Percentiles rank a stretch among this genome's conserved stretches.
Conservation (phyloP, 2,329 filamentous ascomycete genomes). For the Periconia macrospinosa region DNA sequence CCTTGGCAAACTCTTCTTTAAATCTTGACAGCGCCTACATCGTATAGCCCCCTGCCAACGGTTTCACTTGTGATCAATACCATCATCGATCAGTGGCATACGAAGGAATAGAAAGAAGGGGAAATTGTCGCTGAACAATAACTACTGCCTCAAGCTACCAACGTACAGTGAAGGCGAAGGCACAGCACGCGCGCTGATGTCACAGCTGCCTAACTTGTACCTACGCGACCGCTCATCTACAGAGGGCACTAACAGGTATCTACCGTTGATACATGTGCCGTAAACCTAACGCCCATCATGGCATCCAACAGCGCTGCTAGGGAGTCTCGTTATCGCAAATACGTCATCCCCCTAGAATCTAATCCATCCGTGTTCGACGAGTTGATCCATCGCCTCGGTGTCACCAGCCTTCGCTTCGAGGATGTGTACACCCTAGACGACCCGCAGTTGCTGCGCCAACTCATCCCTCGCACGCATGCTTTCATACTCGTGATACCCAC, state of each 20-base stretch:
- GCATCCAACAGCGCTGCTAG: neutral
- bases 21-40: neutral
- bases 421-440: conserved; percentile 89
- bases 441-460: conserved; percentile 74
- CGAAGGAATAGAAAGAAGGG: too few relatives aligned
- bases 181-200: too few relatives aligned
- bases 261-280: too few relatives aligned
- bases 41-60: too few relatives aligned
- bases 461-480: conserved; percentile 81
- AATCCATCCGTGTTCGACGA: conserved; percentile 88
- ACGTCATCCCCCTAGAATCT: conserved; percentile 53
- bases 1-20: neutral
- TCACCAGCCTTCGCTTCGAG: conserved; percentile 68
- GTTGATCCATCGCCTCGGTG: conserved; percentile 80
- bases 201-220: too few relatives aligned
- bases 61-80: too few relatives aligned
- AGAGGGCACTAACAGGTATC: too few relatives aligned
- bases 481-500: conserved; percentile 92
- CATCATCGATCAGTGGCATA: too few relatives aligned
- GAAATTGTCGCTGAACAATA: too few relatives aligned
- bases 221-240: too few relatives aligned
- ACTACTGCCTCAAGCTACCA: too few relatives aligned
- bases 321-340: conserved; percentile 16
- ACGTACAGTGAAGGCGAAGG: too few relatives aligned
- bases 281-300: neutral